Evolutionary conservation across 2,329 filamentous ascomycete species (phyloP), one percentile per base, ranked within the genome.

Genomic region (Bipolaris zeicola): DNA sequence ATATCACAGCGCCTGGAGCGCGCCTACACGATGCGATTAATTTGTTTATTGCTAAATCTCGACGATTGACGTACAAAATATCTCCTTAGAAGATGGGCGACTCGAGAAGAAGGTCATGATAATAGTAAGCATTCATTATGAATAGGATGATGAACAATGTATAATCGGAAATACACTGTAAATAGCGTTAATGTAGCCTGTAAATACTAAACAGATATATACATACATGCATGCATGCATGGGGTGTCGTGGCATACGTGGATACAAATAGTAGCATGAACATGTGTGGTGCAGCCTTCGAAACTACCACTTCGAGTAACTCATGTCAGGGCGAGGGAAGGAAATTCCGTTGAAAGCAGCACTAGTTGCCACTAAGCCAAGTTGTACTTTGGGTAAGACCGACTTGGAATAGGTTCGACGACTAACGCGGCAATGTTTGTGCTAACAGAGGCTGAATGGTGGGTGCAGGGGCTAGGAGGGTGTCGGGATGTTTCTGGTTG

Each of bases 51-150:
- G 45, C 53, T 4, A 60, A 57, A 20, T 57, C 60, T 28, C 43
- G 60, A 28, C 50, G 54, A 18, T 22, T 60, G 11, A 57, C 57
- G 10, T 60, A 62, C 33, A 62, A 62, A 34, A 60, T 62, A 33
- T 55, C 57, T 20, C 60, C 57, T 20, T 60, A 31, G 49, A 18
- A 11, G 1, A 31, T 22, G 14, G 28, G 5, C 31, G 14, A 36
- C 26, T 13, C 10, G 4, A 10, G 28, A 31, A 31, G 28, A 31
- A 31, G n/a, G 8, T 28, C n/a, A 38, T 28, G 11, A 48, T 6
- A 7, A 37, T 38, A 37, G 28, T 48, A 16, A 24, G 3, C 22
- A 26, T 10, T 37, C 13, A 13, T 34, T 22, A 22, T 22, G 22
- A 24, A 37, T n/a, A 16, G 16, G 34, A 37, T 2, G 11, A 37